Percentiles rank a stretch among this genome's conserved stretches.
Evolutionary conservation across 1,284 basidiomycete genomes (phyloP).

Genomic region (Xerocomus nothofagi): DNA sequence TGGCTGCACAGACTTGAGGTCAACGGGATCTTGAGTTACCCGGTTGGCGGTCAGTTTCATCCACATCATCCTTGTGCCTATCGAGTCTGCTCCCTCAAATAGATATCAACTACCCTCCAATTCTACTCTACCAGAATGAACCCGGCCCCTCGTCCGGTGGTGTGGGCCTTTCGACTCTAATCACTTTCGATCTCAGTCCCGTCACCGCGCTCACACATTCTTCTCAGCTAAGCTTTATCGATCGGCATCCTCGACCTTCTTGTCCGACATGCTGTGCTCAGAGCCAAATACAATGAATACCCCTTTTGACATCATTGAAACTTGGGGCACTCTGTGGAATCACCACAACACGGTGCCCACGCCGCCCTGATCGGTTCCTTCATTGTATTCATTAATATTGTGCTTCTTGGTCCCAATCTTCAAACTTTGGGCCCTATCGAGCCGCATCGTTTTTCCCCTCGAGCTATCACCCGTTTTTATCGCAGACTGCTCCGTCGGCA

Average conservation of each 20-base stretch:
- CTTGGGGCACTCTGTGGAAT: constrained; percentile 19
- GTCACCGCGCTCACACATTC: constrained; percentile 4
- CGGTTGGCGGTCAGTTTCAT: no score
- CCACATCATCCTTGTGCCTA: no score
- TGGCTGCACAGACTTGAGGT: no score
- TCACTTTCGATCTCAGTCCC: constrained; percentile 9
- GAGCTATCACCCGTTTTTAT: constrained; percentile 11
- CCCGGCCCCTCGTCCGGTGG: no score
- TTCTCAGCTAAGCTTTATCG: constrained; percentile 10
- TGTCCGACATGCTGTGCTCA: constrained; percentile 16
- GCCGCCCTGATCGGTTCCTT: no score
- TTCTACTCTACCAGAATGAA: no score
- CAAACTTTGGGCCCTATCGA: background rate
- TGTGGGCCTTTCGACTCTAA: no score
- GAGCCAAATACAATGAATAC: constrained; percentile 11
- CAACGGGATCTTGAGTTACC: no score
- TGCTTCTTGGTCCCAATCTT: background rate
- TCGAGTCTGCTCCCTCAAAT: no score
- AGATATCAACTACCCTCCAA: no score
- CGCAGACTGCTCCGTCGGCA: constrained; percentile 16
- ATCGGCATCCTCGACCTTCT: constrained; percentile 7
- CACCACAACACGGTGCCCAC: no score
- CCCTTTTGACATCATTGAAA: constrained; percentile 12
- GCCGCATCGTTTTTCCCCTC: constrained; percentile 8
- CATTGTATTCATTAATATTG: no score